Percentiles rank a stretch among this genome's conserved stretches.
These are phyloP conservation scores for Penicillium brasilianum DNA, from an alignment of 2,329 filamentous ascomycete species.

Conservation along the genomic window DNA sequence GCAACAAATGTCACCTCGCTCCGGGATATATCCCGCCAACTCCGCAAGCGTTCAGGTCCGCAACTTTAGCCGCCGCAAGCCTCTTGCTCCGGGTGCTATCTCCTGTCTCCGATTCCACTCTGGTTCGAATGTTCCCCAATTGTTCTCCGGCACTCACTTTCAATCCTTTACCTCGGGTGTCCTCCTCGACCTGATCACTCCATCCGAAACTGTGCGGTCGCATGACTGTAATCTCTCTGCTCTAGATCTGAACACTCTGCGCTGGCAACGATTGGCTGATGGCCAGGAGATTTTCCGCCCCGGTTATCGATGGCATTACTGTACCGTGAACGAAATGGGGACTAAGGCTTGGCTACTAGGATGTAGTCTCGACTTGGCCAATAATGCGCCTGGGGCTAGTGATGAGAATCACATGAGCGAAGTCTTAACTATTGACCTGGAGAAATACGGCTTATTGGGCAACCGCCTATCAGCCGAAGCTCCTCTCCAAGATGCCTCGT, in stretches of 20 bases:
- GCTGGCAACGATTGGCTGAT: constrained; percentile 95
- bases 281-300: constrained; percentile 90
- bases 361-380: constrained; percentile 75
- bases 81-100: constrained; percentile 79
- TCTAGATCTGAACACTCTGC: constrained; percentile 80
- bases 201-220: constrained; percentile 81
- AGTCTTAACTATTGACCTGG: constrained; percentile 90
- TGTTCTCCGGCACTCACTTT: constrained; percentile 91
- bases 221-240: constrained; percentile 90
- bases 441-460: constrained; percentile 87
- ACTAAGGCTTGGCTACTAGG: constrained; percentile 98
- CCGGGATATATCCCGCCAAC: constrained; percentile 72
- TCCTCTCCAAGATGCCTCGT: constrained; percentile 52
- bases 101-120: constrained; percentile 89
- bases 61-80: constrained; percentile 55
- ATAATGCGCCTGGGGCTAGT: constrained; percentile 69
- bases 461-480: constrained; percentile 69
- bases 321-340: constrained; percentile 91
- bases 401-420: constrained; percentile 94
- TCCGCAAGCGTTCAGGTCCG: constrained; percentile 65
- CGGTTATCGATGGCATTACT: constrained; percentile 98
- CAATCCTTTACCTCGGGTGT: constrained; percentile 93
- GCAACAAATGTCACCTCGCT: constrained; percentile 44
- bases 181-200: constrained; percentile 91
- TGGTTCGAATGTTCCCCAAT: constrained; percentile 81